Conservation (phyloP, 257 asterid genomes). For the Ligustrum vulgare region DNA sequence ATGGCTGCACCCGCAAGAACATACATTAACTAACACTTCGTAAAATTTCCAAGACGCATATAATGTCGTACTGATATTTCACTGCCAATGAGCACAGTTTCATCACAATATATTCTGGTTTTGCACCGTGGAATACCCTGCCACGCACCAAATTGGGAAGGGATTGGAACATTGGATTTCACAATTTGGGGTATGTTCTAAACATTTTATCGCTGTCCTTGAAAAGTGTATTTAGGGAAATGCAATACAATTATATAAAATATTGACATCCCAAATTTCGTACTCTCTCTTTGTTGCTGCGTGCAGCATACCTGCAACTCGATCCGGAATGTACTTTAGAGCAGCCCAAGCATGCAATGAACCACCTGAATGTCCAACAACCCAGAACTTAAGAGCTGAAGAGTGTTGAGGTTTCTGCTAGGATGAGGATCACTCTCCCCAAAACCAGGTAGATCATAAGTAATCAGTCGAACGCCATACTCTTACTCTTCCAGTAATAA, state of each 20-base stretch:
- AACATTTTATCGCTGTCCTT: background rate
- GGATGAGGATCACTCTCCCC: constrained; percentile 93
- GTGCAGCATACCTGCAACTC: constrained; percentile 4
- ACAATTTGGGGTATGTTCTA: background rate
- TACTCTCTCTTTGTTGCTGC: background rate
- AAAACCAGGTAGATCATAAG: constrained; percentile 92
- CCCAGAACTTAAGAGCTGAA: constrained; percentile 84
- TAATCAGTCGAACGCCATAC: constrained; percentile 73
- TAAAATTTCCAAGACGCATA: background rate
- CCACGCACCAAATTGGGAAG: background rate
- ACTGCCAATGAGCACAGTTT: background rate
- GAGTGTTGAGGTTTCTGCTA: constrained; percentile 56
- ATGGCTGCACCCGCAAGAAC: constrained; percentile 63
- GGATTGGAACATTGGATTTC: background rate
- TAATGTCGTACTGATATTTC: background rate
- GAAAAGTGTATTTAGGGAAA: background rate
- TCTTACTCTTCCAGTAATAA: constrained; percentile 73
- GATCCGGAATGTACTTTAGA: constrained; percentile 59
- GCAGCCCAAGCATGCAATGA: constrained; percentile 93
- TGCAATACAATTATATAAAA: background rate
- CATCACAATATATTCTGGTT: background rate
- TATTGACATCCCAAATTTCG: background rate
- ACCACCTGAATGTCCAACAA: constrained; percentile 73
- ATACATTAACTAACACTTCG: background rate
- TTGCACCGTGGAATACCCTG: constrained; percentile 1